A percentile compares a stretch with the other conserved stretches of the same genome.
Evolutionary conservation across 441 rosid species (phyloP).

Genomic region (Erysimum cheiri): DNA sequence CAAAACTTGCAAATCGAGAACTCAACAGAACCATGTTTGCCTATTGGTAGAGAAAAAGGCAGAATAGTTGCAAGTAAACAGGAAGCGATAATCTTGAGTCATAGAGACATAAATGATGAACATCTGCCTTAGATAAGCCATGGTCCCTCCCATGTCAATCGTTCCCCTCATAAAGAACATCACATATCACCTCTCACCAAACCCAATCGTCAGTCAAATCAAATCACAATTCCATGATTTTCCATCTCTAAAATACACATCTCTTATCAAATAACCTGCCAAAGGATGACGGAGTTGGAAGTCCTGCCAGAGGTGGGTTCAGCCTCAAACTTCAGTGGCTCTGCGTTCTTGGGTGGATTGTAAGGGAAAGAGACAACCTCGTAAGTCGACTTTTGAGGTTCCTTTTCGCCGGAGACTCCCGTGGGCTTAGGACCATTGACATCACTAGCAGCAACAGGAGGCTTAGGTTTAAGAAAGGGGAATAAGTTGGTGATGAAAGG

Average conservation of each 20-base stretch:
- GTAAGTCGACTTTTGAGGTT: constrained; percentile 38
- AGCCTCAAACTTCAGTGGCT: constrained; percentile 57
- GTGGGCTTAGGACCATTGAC: constrained; percentile 25
- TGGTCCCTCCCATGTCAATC: constrained; percentile 32
- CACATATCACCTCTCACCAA: neutral
- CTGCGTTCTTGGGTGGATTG: constrained; percentile 37
- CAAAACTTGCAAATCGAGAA: constrained; percentile 3
- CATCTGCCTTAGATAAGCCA: constrained; percentile 18
- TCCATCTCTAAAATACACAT: neutral
- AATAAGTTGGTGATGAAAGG: constrained; percentile 38
- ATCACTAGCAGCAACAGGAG: constrained; percentile 10
- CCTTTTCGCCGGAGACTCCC: constrained; percentile 23
- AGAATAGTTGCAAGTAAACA: neutral
- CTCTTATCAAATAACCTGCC: constrained; percentile 69
- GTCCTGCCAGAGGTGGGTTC: constrained; percentile 68
- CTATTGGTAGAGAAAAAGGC: neutral
- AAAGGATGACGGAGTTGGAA: constrained; percentile 71
- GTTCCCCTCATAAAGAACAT: neutral
- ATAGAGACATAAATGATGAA: constrained; percentile 5
- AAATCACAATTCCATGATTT: constrained; percentile 10
- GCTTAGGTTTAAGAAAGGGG: constrained; percentile 40
- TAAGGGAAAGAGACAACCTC: constrained; percentile 51
- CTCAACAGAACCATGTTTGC: neutral
- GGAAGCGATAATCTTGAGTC: neutral
- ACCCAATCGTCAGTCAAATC: neutral